Conservation (phyloP, 2,329 filamentous ascomycete species). For the Aspergillus novoparasiticus region DNA sequence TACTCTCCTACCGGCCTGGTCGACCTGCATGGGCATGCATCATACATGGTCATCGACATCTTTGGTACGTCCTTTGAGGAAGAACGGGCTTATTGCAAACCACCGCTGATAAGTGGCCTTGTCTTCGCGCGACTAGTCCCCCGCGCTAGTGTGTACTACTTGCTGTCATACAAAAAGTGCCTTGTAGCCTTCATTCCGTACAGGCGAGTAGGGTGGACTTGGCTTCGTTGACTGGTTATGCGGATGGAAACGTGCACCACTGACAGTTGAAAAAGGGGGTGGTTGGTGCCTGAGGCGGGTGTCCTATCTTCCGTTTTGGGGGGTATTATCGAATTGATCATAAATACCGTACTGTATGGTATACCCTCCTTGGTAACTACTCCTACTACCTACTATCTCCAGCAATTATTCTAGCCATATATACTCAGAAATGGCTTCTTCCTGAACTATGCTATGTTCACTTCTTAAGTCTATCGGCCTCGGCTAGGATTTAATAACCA, state of each 20-base stretch:
- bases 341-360: not conserved
- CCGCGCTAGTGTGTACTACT: not conserved
- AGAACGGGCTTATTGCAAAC: not conserved
- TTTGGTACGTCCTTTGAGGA: not conserved
- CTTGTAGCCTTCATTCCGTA: not conserved
- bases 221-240: not conserved
- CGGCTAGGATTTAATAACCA: not conserved
- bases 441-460: not conserved
- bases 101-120: not conserved
- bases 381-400: not conserved
- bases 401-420: not conserved
- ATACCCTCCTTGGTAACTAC: not conserved
- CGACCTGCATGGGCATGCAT: conserved; percentile 1
- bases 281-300: not conserved
- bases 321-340: not conserved
- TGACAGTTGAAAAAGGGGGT: not conserved
- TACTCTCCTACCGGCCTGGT: not conserved
- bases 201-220: not conserved
- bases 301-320: not conserved
- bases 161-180: not conserved
- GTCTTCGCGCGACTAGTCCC: not conserved
- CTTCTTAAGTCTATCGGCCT: not conserved
- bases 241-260: not conserved
- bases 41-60: not conserved
- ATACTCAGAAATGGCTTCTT: not conserved